phyloP scores from a whole-genome alignment of 1,139 yeast species.

The Saccharomyces hybrid region DNA sequence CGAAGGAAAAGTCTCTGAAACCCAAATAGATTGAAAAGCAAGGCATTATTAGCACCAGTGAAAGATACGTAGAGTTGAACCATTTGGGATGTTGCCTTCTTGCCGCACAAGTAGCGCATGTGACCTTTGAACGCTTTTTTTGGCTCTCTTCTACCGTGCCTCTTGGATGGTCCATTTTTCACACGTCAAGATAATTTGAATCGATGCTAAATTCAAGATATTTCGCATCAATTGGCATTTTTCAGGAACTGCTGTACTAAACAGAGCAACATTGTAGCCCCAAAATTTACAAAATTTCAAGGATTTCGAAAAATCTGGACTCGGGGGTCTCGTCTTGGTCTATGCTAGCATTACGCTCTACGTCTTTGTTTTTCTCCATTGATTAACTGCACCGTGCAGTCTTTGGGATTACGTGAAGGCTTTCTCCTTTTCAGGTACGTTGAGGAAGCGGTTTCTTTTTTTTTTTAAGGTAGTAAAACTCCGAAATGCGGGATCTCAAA shows the following conservation, averaged over 20 bases:
- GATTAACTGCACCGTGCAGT: neutral
- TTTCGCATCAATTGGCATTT: neutral
- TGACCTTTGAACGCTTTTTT: neutral
- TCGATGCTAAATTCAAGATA: neutral
- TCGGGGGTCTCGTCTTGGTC: neutral
- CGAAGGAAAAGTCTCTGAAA: neutral
- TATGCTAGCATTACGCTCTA: neutral
- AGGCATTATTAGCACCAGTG: neutral
- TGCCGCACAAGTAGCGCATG: neutral
- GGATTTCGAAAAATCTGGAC: neutral
- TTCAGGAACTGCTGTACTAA: neutral
- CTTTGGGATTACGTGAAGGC: neutral
- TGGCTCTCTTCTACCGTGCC: neutral
- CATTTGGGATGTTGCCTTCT: neutral
- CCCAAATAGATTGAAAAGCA: neutral
- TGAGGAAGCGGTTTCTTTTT: neutral
- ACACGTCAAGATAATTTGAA: neutral
- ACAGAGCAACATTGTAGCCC: neutral
- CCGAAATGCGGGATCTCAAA: neutral
- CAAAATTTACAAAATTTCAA: neutral
- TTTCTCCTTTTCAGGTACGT: neutral
- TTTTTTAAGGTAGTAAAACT: neutral
- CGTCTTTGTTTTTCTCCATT: neutral
- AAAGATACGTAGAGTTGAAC: neutral
- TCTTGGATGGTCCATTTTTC: neutral